Base-by-base conservation (phyloP, 805 yeast genomes). In the Wickerhamomyces silvicola region DNA sequence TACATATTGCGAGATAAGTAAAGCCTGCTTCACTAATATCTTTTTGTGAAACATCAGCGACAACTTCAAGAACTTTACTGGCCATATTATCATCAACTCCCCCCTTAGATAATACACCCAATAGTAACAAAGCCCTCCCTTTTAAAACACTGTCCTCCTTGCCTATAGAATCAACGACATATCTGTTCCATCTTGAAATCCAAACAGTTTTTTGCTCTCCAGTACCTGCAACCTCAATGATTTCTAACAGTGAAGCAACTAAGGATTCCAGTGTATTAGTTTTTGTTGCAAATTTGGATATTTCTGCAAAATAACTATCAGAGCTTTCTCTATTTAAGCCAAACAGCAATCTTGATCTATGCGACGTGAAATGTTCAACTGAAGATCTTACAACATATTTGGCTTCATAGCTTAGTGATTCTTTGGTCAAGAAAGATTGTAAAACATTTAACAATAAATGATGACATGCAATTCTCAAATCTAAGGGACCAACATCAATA, bases 181-280 rank as follows among this genome's bases (percentile, higher is more conserved):
- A 69, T 22, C 80, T 66, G 38, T 72, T 70, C 81, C 86, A 83
- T 38, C 78, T 68, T 6, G 75, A 60, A 41, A 73, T 64, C 80
- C 86, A 81, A 20, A 68, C 60, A 7, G 66, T 59, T 25, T 67
- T 62, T 29, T 70, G 72, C 6, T 65, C 67, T 2, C 60, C 50
- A 4, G 66, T 57, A 11, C 75, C 69, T 26, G 75, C 62, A 17
- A 61, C 58, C 7, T 65, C 64, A 46, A 80, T 67, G 39, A 80
- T 67, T 11, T 66, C 63, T 25, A 73, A 59, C 41, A 83, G 55
- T 24, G 64, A 56, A 14, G 71, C 74, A 41, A 83, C 75, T 18
- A 82, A 66, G 7, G 71, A 62, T 33, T 81, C 83, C 46, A 81
- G 66, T 18, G 64, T 55, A 17, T 50, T 56, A 28, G 62, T 59